These are phyloP conservation scores for Macrophomina tecta DNA, from an alignment of 2,329 filamentous ascomycete genomes.

Conservation along the genomic window DNA sequence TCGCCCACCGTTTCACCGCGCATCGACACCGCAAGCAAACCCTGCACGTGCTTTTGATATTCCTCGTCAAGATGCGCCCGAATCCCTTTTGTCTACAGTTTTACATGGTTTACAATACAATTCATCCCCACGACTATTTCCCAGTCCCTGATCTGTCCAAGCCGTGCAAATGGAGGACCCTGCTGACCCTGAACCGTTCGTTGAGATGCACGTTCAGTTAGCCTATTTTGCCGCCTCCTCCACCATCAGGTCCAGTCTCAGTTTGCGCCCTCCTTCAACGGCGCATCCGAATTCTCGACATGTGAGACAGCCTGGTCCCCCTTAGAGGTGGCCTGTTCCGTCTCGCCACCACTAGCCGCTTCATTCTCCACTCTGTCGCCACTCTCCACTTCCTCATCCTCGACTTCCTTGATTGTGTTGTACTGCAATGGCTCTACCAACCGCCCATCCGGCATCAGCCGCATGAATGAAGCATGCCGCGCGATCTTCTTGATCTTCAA, in stretches of 20 bases:
- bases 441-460: not conserved
- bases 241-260: not conserved
- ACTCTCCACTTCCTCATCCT: conserved; percentile 1
- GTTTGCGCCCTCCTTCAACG: conserved; percentile 5
- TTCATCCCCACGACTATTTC: too few relatives aligned
- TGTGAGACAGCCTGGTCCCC: not conserved
- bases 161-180: not conserved
- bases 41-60: not conserved
- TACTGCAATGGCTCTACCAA: not conserved
- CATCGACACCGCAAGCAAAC: conserved; percentile 3
- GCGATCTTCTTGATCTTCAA: not conserved
- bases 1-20: conserved; percentile 4
- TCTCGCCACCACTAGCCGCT: not conserved
- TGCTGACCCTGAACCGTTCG: not conserved
- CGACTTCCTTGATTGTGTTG: not conserved
- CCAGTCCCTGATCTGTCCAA: not conserved
- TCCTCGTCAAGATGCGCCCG: not conserved
- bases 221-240: too few relatives aligned
- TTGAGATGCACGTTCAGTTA: too few relatives aligned
- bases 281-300: not conserved
- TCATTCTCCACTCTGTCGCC: not conserved
- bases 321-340: not conserved
- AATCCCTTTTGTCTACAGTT: conserved; percentile 5
- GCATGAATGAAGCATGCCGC: not conserved
- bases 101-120: conserved; percentile 4